Evolutionary conservation across 2,329 filamentous ascomycete species (phyloP), one percentile per base, ranked within the genome.

Genomic region (Alternaria hordeiaustralica): DNA sequence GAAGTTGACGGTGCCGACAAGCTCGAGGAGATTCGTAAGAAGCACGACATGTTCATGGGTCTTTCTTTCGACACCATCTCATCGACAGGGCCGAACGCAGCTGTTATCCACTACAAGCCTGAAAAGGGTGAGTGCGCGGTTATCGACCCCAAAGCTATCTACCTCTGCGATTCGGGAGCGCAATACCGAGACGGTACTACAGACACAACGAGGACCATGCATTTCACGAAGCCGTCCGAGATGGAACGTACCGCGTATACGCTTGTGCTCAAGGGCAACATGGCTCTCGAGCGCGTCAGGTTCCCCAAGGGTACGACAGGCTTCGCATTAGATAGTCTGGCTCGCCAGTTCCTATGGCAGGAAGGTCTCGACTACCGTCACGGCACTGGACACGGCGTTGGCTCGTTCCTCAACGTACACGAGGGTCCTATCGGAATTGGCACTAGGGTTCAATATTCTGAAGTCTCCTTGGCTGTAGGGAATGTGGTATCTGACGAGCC

Each of bases 401-500:
- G 96, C 26, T 97, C 94, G 2, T 99, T 91, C 81, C 83, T 99
- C 70, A 99, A 99, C 71, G 96, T 99, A 0, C 96, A 99, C 78
- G 96, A 99, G 82, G 96, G 96, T 0, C 96, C 96, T 2, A 97
- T 99, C 65, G 96, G 96, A 20, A 96, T 99, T 64, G 96, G 96
- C 26, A 97, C 94, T 10, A 88, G 96, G 47, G 89, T 96, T 43
- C 92, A 96, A 73, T 97, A 95, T 77, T 91, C 93, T 0, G 96
- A 99, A 77, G 94, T 98, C 6, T 87, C 96, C 0, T 86, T 99
- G 28, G 88, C 93, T 0, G 86, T 93, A n/a, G 96, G 96, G 47
- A 97, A 99, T 73, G 95, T 99, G 44, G 89, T 98, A 57, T 98
- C 95, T 2, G 94, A 97, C 74, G 94, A 99, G 80, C 96, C 96